Conservation (phyloP, 2,329 filamentous ascomycete species). For the Amylocarpus encephaloides region DNA sequence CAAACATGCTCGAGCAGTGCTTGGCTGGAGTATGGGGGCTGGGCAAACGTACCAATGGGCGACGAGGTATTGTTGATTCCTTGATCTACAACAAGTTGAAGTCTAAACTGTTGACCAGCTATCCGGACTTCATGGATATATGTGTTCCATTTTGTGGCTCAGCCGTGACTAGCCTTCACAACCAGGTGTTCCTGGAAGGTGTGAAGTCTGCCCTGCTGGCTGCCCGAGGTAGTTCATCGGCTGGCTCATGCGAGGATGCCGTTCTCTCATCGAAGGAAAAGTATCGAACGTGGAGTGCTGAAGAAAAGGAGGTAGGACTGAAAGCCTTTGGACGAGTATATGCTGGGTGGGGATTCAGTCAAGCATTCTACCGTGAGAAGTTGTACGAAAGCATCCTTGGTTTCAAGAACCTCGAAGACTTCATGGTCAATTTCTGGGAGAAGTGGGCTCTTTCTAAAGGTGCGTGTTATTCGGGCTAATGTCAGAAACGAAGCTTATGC, state of each 20-base stretch:
- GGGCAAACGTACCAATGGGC: slow-evolving; percentile 61
- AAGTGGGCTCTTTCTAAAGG: slow-evolving; percentile 63
- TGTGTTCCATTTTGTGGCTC: slow-evolving; percentile 60
- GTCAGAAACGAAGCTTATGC: neutral
- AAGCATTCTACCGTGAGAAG: slow-evolving; percentile 69
- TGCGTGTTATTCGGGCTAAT: slow-evolving; percentile 17
- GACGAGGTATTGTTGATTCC: slow-evolving; percentile 27
- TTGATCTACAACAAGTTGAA: too few species aligned
- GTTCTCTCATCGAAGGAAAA: slow-evolving; percentile 34
- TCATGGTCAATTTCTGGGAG: slow-evolving; percentile 72
- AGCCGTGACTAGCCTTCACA: slow-evolving; percentile 59
- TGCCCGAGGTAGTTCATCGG: slow-evolving; percentile 47
- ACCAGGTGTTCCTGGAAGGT: slow-evolving; percentile 61
- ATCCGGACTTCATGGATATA: slow-evolving; percentile 55
- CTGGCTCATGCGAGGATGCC: slow-evolving; percentile 43
- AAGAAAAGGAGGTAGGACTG: slow-evolving; percentile 50
- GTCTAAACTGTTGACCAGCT: too few species aligned
- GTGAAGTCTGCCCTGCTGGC: slow-evolving; percentile 55
- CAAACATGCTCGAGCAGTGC: slow-evolving; percentile 52
- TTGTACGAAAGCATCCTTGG: slow-evolving; percentile 60
- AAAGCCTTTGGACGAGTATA: slow-evolving; percentile 71
- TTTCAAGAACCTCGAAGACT: slow-evolving; percentile 64
- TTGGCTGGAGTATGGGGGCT: slow-evolving; percentile 68
- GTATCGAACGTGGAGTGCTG: slow-evolving; percentile 43
- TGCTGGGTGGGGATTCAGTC: slow-evolving; percentile 72